Conservation (phyloP, 108 stramenopile species). For the Halocafeteria seosinensis region DNA sequence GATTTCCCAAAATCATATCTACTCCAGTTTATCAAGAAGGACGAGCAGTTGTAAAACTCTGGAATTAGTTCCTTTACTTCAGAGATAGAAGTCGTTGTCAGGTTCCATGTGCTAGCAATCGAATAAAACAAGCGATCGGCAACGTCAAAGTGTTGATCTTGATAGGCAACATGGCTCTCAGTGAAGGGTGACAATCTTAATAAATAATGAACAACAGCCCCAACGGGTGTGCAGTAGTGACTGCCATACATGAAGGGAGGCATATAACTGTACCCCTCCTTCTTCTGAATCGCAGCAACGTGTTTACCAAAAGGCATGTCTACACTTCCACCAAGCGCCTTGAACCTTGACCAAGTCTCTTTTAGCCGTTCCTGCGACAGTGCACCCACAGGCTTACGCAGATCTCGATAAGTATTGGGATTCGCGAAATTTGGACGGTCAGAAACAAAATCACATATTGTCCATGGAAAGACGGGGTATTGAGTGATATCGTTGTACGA, state of each 20-base stretch:
- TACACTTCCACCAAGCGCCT: background rate
- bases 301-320: background rate
- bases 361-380: constrained; percentile 13
- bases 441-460: constrained; percentile 60
- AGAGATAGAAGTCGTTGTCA: constrained; percentile 20
- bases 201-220: constrained; percentile 17
- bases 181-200: constrained; percentile 17
- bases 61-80: constrained; percentile 48
- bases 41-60: constrained; percentile 22
- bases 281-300: background rate
- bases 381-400: constrained; percentile 80
- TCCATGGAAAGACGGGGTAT: constrained; percentile 92
- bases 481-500: constrained; percentile 32
- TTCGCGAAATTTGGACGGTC: constrained; percentile 56
- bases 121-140: constrained; percentile 19
- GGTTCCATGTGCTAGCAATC: constrained; percentile 8
- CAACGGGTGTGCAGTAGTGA: constrained; percentile 37
- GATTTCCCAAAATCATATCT: constrained; percentile 18
- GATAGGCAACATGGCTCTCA: constrained; percentile 9
- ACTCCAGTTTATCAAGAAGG: constrained; percentile 29
- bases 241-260: constrained; percentile 37
- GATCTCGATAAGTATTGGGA: constrained; percentile 58
- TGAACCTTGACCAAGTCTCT: background rate
- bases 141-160: constrained; percentile 21
- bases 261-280: background rate